A percentile compares a stretch with the other conserved stretches of the same genome.
Evolutionary conservation across 257 asterid species (phyloP).

Genomic region (Avicennia marina): DNA sequence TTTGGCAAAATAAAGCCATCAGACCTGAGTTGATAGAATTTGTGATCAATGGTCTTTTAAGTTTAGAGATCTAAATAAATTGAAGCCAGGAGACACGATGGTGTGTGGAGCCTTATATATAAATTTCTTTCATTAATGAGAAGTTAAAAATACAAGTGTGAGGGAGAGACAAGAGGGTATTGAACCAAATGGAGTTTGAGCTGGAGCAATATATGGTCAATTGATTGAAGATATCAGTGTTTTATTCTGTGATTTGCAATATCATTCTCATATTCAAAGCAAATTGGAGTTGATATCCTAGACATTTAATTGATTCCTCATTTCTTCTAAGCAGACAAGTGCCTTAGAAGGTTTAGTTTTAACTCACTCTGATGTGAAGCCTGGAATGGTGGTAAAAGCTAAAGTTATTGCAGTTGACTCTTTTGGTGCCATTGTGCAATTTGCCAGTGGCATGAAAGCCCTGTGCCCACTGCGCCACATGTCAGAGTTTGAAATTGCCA

Average conservation of each 20-base stretch:
- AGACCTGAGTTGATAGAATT: neutral
- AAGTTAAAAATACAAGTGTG: neutral
- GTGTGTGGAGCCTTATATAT: neutral
- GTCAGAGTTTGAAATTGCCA: constrained; percentile 93
- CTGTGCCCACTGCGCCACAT: constrained; percentile 98
- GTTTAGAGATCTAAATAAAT: neutral
- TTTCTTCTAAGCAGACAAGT: constrained; percentile 58
- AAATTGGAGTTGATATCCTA: neutral
- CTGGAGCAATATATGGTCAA: neutral
- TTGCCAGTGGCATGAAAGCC: constrained; percentile 91
- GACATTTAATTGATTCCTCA: neutral
- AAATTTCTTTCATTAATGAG: neutral
- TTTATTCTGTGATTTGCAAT: neutral
- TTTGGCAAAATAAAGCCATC: neutral
- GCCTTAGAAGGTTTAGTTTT: constrained; percentile 88
- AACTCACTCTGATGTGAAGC: constrained; percentile 95
- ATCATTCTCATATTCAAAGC: neutral
- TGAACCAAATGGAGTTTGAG: neutral
- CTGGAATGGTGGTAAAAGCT: constrained; percentile 97
- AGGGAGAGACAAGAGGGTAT: neutral
- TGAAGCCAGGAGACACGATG: constrained; percentile 1
- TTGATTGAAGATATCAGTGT: neutral
- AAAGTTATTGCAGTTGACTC: constrained; percentile 72
- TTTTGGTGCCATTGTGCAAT: constrained; percentile 90
- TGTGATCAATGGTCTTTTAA: too few species aligned